A percentile compares a stretch with the other conserved stretches of the same genome.
These are phyloP conservation scores for Rhizopus stolonifer DNA, from an alignment of 371 early-diverging fungal species.

Conservation along the genomic window DNA sequence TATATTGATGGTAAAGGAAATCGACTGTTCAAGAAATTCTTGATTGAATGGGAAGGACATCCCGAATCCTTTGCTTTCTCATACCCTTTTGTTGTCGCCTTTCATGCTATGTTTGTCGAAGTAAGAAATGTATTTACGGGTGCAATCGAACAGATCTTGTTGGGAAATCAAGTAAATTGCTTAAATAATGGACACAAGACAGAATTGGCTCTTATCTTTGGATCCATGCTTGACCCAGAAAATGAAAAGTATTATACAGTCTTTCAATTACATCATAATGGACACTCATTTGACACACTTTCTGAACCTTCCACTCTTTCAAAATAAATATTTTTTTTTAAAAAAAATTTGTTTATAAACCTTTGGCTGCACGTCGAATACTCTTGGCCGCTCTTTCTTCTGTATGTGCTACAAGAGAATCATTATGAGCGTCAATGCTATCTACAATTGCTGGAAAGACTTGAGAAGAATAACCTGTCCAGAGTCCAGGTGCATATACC, in stretches of 20 bases:
- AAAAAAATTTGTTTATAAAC: not conserved
- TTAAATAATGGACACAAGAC: slow-evolving; percentile 51
- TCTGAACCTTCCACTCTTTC: slow-evolving; percentile 18
- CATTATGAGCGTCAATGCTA: slow-evolving; percentile 34
- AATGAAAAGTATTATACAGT: slow-evolving; percentile 28
- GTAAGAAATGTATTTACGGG: slow-evolving; percentile 52
- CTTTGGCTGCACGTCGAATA: slow-evolving; percentile 13
- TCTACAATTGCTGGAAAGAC: slow-evolving; percentile 55
- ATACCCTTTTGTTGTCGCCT: slow-evolving; percentile 47
- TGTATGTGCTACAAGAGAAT: slow-evolving; percentile 28
- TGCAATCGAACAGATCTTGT: slow-evolving; percentile 65
- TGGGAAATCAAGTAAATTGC: slow-evolving; percentile 55
- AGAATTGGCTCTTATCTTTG: slow-evolving; percentile 38
- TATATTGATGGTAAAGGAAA: slow-evolving; percentile 51
- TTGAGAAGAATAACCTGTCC: slow-evolving; percentile 53
- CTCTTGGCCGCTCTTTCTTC: slow-evolving; percentile 27
- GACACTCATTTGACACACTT: slow-evolving; percentile 6
- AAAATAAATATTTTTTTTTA: not conserved
- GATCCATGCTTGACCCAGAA: slow-evolving; percentile 36
- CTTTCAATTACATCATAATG: slow-evolving; percentile 22
- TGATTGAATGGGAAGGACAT: slow-evolving; percentile 50
- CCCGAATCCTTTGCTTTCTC: slow-evolving; percentile 42
- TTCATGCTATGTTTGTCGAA: slow-evolving; percentile 48
- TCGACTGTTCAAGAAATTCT: slow-evolving; percentile 34
- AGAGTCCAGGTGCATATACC: slow-evolving; percentile 56